These are phyloP conservation scores for Cyberlindnera euphorbiiphila DNA, from an alignment of 805 yeast genomes.

Conservation along the genomic window DNA sequence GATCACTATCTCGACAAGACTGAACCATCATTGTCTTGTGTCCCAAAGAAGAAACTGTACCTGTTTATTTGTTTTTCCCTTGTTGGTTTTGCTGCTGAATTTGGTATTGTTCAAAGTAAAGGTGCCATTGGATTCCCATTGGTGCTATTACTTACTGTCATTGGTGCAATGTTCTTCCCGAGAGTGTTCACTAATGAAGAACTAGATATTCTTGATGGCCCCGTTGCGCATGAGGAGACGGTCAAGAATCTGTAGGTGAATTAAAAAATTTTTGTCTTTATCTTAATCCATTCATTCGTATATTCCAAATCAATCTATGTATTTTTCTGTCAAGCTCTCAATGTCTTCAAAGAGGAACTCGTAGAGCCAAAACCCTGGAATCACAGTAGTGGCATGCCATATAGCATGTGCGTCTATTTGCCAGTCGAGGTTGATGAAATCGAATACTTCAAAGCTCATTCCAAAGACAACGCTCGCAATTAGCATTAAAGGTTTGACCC, in stretches of 20 bases:
- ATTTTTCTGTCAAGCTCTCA: conserved; percentile 31
- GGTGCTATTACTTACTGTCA: conserved; percentile 63
- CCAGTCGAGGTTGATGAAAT: conserved; percentile 69
- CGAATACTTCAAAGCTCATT: conserved; percentile 87
- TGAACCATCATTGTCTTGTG: conserved; percentile 27
- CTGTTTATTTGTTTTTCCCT: conserved; percentile 56
- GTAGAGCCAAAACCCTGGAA: conserved; percentile 77
- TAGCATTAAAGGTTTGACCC: conserved; percentile 45
- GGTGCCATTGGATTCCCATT: conserved; percentile 97
- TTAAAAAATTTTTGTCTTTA: too few relatives aligned
- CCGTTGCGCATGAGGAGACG: conserved; percentile 54
- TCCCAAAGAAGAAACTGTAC: conserved; percentile 38
- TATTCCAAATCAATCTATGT: conserved; percentile 17
- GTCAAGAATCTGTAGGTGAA: conserved; percentile 43
- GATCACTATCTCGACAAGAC: conserved; percentile 6
- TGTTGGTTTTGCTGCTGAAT: conserved; percentile 72
- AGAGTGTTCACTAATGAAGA: conserved; percentile 57
- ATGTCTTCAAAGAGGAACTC: conserved; percentile 50
- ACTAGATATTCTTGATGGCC: conserved; percentile 59
- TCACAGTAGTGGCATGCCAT: conserved; percentile 88
- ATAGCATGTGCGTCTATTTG: conserved; percentile 87
- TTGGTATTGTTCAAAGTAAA: conserved; percentile 77
- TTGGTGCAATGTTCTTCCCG: conserved; percentile 64
- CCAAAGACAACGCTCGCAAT: conserved; percentile 59
- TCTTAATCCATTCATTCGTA: too few relatives aligned